Evolutionary conservation across 164 flowering plant genomes (phyloP).

Genomic region (Euptelea pleiosperma): DNA sequence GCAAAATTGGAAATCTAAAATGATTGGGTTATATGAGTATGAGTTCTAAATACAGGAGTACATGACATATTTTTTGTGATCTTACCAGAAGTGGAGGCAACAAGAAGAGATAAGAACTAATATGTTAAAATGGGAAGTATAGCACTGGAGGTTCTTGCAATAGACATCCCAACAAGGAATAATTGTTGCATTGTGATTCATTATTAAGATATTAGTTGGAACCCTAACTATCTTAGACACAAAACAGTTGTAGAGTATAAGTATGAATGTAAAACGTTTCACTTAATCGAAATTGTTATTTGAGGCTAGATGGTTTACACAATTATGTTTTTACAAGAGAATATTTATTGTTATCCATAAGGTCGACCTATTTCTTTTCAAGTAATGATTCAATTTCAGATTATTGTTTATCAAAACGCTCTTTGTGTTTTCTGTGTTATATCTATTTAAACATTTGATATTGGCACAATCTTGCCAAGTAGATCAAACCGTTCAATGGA

Average conservation of each 20-base stretch:
- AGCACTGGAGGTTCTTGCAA: too few species aligned
- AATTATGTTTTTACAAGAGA: neutral
- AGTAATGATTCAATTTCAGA: neutral
- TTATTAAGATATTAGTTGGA: neutral
- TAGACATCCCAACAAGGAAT: too few species aligned
- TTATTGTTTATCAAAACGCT: neutral
- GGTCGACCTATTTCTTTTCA: neutral
- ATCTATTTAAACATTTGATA: neutral
- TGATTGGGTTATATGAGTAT: too few species aligned
- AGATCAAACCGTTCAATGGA: neutral
- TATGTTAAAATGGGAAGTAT: too few species aligned
- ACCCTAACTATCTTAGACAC: neutral
- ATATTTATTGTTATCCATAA: neutral
- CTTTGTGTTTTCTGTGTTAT: neutral
- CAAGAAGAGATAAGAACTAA: too few species aligned
- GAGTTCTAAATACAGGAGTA: too few species aligned
- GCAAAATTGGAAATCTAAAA: too few species aligned
- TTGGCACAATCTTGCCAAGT: neutral
- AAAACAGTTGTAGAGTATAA: neutral
- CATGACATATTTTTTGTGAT: too few species aligned
- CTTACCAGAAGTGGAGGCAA: too few species aligned
- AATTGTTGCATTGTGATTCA: neutral
- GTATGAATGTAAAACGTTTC: neutral
- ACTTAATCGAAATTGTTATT: neutral
- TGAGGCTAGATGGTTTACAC: neutral